Percentiles rank a stretch among this genome's conserved stretches.
Evolutionary conservation across 176 grass and related monocot genomes (phyloP).

Genomic region (Sorghum bicolor): DNA sequence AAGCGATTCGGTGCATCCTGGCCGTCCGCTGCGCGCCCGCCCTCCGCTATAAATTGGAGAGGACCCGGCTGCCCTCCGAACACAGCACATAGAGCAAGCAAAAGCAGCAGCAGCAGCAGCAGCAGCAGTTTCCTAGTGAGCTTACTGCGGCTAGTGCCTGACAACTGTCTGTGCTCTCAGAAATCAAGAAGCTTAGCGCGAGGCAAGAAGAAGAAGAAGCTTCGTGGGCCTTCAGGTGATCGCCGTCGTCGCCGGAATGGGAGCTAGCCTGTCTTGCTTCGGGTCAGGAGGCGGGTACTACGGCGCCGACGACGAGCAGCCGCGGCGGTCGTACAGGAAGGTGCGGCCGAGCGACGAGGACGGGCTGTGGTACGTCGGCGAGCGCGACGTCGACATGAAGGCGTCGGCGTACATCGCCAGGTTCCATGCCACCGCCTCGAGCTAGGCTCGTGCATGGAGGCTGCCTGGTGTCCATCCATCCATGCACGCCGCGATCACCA

Average conservation of each 20-base stretch:
- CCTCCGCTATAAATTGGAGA: conserved; percentile 42
- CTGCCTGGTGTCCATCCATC: too few relatives aligned
- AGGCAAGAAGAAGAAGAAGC: background rate
- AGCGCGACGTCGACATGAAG: conserved; percentile 68
- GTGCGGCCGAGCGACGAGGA: conserved; percentile 82
- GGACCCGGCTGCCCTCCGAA: background rate
- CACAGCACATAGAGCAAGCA: background rate
- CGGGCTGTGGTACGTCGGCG: conserved; percentile 47
- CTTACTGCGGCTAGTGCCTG: background rate
- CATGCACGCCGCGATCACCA: background rate
- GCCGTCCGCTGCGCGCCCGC: background rate
- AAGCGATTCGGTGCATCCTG: background rate
- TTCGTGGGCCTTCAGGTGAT: too few relatives aligned
- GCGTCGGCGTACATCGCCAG: conserved; percentile 43
- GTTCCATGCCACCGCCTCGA: conserved; percentile 17
- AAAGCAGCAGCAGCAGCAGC: too few relatives aligned
- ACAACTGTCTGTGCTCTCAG: background rate
- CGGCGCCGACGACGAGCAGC: conserved; percentile 48
- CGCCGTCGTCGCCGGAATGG: conserved; percentile 34
- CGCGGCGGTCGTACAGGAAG: conserved; percentile 40
- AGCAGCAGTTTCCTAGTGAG: conserved; percentile 4
- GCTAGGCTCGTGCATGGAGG: conserved; percentile 2
- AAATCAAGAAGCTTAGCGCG: background rate
- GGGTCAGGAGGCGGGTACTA: conserved; percentile 13
- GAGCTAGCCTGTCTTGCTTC: conserved; percentile 38